phyloP scores from a whole-genome alignment of 2,329 filamentous ascomycete species.

The Orbilia brochopaga region DNA sequence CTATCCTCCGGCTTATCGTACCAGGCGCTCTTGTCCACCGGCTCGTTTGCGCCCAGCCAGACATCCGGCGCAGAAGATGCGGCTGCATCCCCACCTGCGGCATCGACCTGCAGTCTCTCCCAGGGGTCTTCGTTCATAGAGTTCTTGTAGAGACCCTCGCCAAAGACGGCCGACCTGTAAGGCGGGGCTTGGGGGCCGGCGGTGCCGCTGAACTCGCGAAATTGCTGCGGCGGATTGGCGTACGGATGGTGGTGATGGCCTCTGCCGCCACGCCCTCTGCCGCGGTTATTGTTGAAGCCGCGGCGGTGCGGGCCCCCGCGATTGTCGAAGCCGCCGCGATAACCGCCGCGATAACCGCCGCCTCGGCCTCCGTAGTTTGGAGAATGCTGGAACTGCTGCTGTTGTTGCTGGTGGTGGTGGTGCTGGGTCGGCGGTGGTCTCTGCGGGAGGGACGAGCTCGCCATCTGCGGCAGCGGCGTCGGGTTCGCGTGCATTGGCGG shows the following conservation, averaged over 20 bases:
- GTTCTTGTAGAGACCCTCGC: constrained; percentile 39
- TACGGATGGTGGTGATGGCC: constrained; percentile 35
- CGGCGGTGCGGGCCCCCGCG: constrained; percentile 34
- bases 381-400: constrained; percentile 2
- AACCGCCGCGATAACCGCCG: constrained; percentile 2
- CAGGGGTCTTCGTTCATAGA: constrained; percentile 46
- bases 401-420: constrained; percentile 1
- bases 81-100: not conserved
- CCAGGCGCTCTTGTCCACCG: constrained; percentile 11
- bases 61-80: constrained; percentile 10
- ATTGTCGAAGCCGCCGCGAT: constrained; percentile 20
- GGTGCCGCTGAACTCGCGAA: not conserved
- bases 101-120: constrained; percentile 1
- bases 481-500: constrained; percentile 39
- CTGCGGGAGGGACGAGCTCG: constrained; percentile 11
- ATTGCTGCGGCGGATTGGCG: not conserved
- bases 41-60: constrained; percentile 19
- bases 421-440: constrained; percentile 12
- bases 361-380: constrained; percentile 9
- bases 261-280: constrained; percentile 3
- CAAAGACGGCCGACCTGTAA: constrained; percentile 28
- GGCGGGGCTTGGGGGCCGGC: constrained; percentile 12
- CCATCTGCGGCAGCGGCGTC: not conserved
- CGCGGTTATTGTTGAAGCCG: constrained; percentile 13
- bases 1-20: constrained; percentile 41